These are phyloP conservation scores for Arthrobotrys entomopaga DNA, from an alignment of 2,329 filamentous ascomycete genomes.

Conservation along the genomic window DNA sequence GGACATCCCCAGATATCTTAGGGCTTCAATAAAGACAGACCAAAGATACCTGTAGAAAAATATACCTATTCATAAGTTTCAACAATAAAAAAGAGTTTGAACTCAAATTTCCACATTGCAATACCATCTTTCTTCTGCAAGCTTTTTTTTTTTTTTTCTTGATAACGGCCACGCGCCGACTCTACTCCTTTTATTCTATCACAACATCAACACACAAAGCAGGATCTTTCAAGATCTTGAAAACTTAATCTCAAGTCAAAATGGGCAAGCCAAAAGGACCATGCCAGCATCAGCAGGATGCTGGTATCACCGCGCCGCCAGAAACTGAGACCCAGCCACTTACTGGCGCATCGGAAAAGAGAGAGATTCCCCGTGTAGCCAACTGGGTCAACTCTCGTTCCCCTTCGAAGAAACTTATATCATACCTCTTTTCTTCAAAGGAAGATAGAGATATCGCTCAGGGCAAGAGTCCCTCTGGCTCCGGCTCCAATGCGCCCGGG, in stretches of 20 bases:
- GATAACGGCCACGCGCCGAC: not conserved
- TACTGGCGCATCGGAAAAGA: constrained; percentile 2
- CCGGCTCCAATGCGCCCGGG: not conserved
- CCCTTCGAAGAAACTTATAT: constrained; percentile 27
- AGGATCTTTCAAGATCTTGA: too few species aligned
- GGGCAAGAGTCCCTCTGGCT: not conserved
- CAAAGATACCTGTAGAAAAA: too few species aligned
- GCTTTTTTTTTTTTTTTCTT: not conserved
- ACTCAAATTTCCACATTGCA: too few species aligned
- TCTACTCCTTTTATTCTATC: constrained; percentile 12
- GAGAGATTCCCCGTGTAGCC: constrained; percentile 30
- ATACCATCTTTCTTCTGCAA: not conserved
- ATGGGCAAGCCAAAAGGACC: constrained; percentile 34
- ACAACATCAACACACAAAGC: constrained; percentile 8
- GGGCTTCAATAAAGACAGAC: not conserved
- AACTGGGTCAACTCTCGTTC: constrained; percentile 50
- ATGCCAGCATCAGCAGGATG: constrained; percentile 38
- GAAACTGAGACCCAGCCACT: constrained; percentile 10
- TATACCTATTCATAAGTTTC: too few species aligned
- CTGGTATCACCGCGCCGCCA: not conserved
- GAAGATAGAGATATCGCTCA: constrained; percentile 35
- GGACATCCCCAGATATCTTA: not conserved
- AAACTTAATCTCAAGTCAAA: constrained; percentile 2
- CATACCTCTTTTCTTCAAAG: constrained; percentile 48
- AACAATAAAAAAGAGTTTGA: too few species aligned